Conservation (phyloP, 1,284 basidiomycete genomes). For the Rhodotorula mucilaginosa region DNA sequence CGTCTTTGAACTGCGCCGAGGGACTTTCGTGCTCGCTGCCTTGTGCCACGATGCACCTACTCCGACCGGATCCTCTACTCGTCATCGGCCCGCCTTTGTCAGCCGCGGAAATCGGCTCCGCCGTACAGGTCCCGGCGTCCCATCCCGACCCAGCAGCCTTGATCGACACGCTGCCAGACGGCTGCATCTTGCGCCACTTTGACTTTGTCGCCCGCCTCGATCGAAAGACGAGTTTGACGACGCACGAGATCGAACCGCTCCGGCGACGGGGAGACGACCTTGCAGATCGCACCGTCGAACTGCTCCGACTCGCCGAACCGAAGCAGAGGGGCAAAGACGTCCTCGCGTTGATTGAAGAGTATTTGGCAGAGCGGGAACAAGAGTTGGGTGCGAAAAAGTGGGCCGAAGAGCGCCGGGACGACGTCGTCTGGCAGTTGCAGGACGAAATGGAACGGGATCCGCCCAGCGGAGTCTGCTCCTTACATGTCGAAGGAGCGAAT, state of each 20-base stretch:
- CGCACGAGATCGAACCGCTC: conserved; percentile 26
- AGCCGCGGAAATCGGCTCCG: not conserved
- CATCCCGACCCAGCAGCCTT: conserved; percentile 3
- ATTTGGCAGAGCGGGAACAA: conserved; percentile 10
- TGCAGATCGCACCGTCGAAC: conserved; percentile 38
- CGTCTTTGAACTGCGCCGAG: not conserved
- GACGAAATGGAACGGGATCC: conserved; percentile 29
- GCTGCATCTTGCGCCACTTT: conserved; percentile 10
- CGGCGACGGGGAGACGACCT: conserved; percentile 26
- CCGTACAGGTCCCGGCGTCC: not conserved
- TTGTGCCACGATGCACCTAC: not conserved
- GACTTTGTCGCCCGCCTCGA: conserved; percentile 28
- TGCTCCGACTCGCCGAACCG: conserved; percentile 24
- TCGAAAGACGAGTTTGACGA: not conserved
- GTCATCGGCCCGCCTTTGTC: conserved; percentile 8
- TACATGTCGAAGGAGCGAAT: not conserved
- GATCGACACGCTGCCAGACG: conserved; percentile 5
- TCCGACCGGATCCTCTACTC: conserved; percentile 7
- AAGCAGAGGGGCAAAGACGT: conserved; percentile 32
- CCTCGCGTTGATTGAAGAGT: conserved; percentile 24
- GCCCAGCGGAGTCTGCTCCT: conserved; percentile 13
- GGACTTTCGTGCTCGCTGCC: not conserved
- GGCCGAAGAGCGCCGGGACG: conserved; percentile 9
- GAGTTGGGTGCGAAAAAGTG: conserved; percentile 7
- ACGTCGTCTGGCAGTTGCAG: conserved; percentile 35